Evolutionary conservation across 768 basidiomycete genomes (phyloP), one percentile per base, ranked within the genome.

Genomic region (Suillus luteus): DNA sequence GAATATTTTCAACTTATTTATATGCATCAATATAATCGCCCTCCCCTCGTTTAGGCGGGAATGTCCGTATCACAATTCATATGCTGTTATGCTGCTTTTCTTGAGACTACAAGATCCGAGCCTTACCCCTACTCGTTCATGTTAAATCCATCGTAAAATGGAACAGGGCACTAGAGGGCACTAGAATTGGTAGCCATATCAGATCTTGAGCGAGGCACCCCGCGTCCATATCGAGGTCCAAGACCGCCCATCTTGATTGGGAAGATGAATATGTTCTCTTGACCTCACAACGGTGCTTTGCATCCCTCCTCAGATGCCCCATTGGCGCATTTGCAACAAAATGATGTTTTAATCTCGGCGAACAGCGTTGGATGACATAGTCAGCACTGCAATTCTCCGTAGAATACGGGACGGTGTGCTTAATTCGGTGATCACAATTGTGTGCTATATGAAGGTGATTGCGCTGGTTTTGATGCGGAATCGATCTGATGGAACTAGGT

Each of bases 401-500:
- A 5, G 33, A 54, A 54, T 54, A 7, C 52, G 52, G 52, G 31
- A 33, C 31, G 33, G 33, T 17, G 2, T 33, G 17, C 31, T 33
- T 4, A 31, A 31, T 3, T 54, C 52, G 52, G 33, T n/a, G 31
- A 54, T 15, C 12, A 49, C 49, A 51, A 27, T 27, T 1, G 7
- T 31, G 3, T 51, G 33, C 19, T 19, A 54, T 35, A 35, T 54
- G 52, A 54, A 54, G 1, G 19, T 54, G 31, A 49, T 35, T 33
- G 52, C 19, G 52, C 33, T 54, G 5, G 52, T n/a, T 19, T 12
- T 17, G 33, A 35, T 54, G 52, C 19, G 33, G 31, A 5, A 54
- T 54, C 33, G 10, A 54, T 54, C 52, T 54, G 52, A 54, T 54
- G 31, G 19, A 33, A 54, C 19, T n/a, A 10, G 31, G 52, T 54